These are phyloP conservation scores for Aspergillus sparsus DNA, from an alignment of 495 filamentous ascomycete species.

Conservation along the genomic window DNA sequence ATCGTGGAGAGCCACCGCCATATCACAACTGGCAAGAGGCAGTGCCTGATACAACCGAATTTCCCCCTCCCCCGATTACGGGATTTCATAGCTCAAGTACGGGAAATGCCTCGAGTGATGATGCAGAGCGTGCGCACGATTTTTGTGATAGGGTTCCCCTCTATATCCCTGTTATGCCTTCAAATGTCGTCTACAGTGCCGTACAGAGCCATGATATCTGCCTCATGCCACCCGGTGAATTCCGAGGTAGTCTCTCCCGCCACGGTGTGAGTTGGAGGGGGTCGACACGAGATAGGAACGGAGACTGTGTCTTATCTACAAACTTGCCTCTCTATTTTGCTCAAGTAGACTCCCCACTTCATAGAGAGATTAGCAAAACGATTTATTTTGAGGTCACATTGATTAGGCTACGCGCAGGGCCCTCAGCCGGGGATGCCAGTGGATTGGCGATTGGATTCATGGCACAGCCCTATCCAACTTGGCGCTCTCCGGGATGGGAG, in stretches of 20 bases:
- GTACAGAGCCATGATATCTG: slow-evolving; percentile 47
- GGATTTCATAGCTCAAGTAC: slow-evolving; percentile 66
- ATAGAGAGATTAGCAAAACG: slow-evolving; percentile 53
- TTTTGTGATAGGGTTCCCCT: slow-evolving; percentile 72
- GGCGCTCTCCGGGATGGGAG: slow-evolving; percentile 91
- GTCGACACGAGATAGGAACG: slow-evolving; percentile 38
- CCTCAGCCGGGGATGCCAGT: slow-evolving; percentile 49
- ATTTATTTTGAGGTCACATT: slow-evolving; percentile 83
- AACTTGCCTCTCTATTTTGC: slow-evolving; percentile 78
- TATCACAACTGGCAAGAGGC: slow-evolving; percentile 80
- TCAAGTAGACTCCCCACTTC: slow-evolving; percentile 63
- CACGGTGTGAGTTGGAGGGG: slow-evolving; percentile 47
- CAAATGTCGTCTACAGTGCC: slow-evolving; percentile 37
- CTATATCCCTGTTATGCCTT: slow-evolving; percentile 53
- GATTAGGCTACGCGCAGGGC: slow-evolving; percentile 40
- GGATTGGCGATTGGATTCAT: slow-evolving; percentile 75
- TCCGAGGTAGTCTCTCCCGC: slow-evolving; percentile 42
- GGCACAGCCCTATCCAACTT: slow-evolving; percentile 81
- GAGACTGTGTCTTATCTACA: slow-evolving; percentile 56
- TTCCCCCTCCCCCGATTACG: slow-evolving; percentile 79
- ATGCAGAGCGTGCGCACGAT: slow-evolving; percentile 69
- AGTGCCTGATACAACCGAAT: slow-evolving; percentile 74
- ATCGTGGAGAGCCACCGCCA: slow-evolving; percentile 47
- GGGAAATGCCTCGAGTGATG: slow-evolving; percentile 69
- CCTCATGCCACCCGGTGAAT: slow-evolving; percentile 50